Conservation (phyloP, 1,139 yeast species). For the Arxiozyma bovina region DNA sequence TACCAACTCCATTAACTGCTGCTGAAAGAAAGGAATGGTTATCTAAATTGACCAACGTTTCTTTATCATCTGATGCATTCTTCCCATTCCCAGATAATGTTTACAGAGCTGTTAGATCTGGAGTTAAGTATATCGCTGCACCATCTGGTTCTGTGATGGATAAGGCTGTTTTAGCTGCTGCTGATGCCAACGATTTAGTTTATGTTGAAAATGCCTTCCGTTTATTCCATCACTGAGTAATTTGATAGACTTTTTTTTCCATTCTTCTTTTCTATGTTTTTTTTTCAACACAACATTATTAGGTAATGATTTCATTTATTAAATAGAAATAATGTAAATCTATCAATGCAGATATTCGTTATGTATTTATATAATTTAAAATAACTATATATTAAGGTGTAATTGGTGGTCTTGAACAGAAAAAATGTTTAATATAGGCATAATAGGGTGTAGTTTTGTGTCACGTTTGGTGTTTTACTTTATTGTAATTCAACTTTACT, state of each 20-base stretch:
- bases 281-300: neutral
- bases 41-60: slow-evolving; percentile 66
- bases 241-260: slow-evolving; percentile 1
- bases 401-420: neutral
- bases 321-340: neutral
- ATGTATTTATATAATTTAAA: neutral
- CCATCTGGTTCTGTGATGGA: slow-evolving; percentile 98
- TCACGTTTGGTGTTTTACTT: neutral
- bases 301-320: neutral
- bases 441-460: neutral
- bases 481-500: slow-evolving; percentile 34
- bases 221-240: slow-evolving; percentile 79
- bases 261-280: neutral
- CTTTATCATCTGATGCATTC: slow-evolving; percentile 93
- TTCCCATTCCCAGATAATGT: slow-evolving; percentile 99
- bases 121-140: slow-evolving; percentile 92
- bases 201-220: slow-evolving; percentile 94
- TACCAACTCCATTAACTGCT: slow-evolving; percentile 75
- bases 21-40: slow-evolving; percentile 88
- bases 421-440: neutral
- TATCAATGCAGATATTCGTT: neutral
- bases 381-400: neutral
- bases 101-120: slow-evolving; percentile 92
- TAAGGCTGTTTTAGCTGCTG: slow-evolving; percentile 91
- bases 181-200: slow-evolving; percentile 78